These are phyloP conservation scores for Melanomma pulvis-pyrius DNA, from an alignment of 495 filamentous ascomycete genomes.

Conservation along the genomic window DNA sequence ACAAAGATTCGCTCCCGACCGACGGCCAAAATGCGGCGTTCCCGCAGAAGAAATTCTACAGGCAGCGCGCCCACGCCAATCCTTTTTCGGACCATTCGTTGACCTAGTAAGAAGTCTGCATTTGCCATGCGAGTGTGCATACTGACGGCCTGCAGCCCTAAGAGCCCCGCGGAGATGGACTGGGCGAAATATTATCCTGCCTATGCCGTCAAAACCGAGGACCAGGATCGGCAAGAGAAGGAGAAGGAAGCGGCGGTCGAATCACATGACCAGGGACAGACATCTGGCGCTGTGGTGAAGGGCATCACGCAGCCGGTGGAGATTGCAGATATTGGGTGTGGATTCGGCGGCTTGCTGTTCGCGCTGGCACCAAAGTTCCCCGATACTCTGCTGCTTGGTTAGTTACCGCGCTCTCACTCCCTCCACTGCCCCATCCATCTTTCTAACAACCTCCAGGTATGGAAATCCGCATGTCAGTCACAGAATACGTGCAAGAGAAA, in stretches of 20 bases:
- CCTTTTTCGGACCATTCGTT: constrained; percentile 92
- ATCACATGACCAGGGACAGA: constrained; percentile 29
- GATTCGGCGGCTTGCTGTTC: constrained; percentile 88
- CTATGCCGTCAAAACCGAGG: constrained; percentile 49
- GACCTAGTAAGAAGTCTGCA: constrained; percentile 64
- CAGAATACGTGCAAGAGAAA: constrained; percentile 83
- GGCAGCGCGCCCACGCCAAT: constrained; percentile 95
- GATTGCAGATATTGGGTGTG: constrained; percentile 96
- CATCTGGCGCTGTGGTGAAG: constrained; percentile 21
- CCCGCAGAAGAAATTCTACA: constrained; percentile 92
- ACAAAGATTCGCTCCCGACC: constrained; percentile 54
- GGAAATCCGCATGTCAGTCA: constrained; percentile 88
- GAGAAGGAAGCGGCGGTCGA: constrained; percentile 14
- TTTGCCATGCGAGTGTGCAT: constrained; percentile 19
- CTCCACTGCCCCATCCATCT: neutral
- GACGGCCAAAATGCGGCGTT: constrained; percentile 52
- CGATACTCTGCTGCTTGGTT: constrained; percentile 78
- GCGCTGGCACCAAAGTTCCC: constrained; percentile 81
- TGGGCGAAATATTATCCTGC: constrained; percentile 86
- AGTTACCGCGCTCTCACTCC: constrained; percentile 26
- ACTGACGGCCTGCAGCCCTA: constrained; percentile 60
- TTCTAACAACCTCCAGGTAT: constrained; percentile 54
- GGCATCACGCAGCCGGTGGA: constrained; percentile 71
- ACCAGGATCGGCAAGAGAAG: constrained; percentile 19
- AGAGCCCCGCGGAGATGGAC: constrained; percentile 80